Evolutionary conservation across 331 rosid species (phyloP), one percentile per base, ranked within the genome.

Genomic region (Telfairia occidentalis): DNA sequence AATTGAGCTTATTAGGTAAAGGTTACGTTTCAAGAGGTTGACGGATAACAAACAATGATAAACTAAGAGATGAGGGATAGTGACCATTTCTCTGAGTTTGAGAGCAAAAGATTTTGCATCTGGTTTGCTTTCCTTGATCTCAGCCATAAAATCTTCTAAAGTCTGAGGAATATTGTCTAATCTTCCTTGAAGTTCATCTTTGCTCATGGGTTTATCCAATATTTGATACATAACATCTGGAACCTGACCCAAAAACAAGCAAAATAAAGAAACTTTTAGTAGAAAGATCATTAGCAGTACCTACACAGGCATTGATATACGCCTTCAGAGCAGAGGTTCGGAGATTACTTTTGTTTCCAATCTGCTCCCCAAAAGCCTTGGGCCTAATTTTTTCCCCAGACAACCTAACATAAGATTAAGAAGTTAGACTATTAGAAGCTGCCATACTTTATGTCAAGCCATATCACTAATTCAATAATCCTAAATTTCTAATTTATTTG

Each of bases 41-140:
- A 34, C n/a, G 63, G 23, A 32, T 66, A 58, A n/a, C 18, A 46
- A 30, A 32, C 12, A 78, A 61, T 73, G n/a, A 23, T 21, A 61
- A 67, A 66, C 18, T 32, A 12, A 12, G 66, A 19, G 63, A 78
- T 65, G 13, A 13, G 23, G 26, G 75, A 48, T 26, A 9, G 24
- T 18, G 83, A 95, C 97, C 99, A 95, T 95, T 70, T 83, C 90
- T 89, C 96, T 80, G 45, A 95, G 99, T 85, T 87, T 95, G 76
- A 90, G 53, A 65, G 97, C 97, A 79, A 95, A 95, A 50, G 87
- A 79, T 82, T 38, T 83, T 76, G 96, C 97, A 71, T 95, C 99
- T 76, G 79, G 77, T 81, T 79, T 89, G 78, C 80, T 78, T 40
- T 78, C 83, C 81, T 80, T 95, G 35, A 87, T 88, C 60, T 85